These are phyloP conservation scores for Salinomyces thailandicus DNA, from an alignment of 2,329 filamentous ascomycete species.

Conservation along the genomic window DNA sequence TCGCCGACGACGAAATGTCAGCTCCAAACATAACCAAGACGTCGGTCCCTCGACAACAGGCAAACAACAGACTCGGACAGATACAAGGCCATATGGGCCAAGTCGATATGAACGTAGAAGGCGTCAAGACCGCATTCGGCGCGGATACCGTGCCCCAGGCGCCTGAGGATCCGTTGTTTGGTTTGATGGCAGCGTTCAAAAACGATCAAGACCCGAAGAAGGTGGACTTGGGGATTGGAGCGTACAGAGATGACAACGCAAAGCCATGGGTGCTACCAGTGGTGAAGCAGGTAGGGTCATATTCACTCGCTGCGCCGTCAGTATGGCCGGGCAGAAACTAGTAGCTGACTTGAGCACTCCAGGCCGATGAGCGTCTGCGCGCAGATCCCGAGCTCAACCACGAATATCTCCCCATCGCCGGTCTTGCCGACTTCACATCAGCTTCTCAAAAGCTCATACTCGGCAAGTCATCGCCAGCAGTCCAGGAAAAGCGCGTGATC, in stretches of 20 bases:
- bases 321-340: too few relatives aligned
- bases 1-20: neutral
- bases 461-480: slow-evolving; percentile 66
- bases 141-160: slow-evolving; percentile 38
- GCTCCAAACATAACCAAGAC: slow-evolving; percentile 1
- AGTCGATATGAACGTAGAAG: slow-evolving; percentile 3
- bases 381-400: slow-evolving; percentile 88
- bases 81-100: slow-evolving; percentile 18
- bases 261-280: slow-evolving; percentile 97
- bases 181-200: slow-evolving; percentile 77
- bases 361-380: slow-evolving; percentile 86
- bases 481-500: slow-evolving; percentile 69
- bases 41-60: slow-evolving; percentile 4
- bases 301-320: neutral
- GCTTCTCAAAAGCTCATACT: slow-evolving; percentile 88
- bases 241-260: slow-evolving; percentile 87
- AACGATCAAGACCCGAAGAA: slow-evolving; percentile 68
- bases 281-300: slow-evolving; percentile 70
- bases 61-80: slow-evolving; percentile 18
- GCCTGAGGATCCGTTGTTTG: slow-evolving; percentile 90
- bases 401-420: slow-evolving; percentile 95
- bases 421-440: slow-evolving; percentile 71
- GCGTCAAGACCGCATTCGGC: slow-evolving; percentile 13
- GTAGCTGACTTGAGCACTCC: slow-evolving; percentile 7
- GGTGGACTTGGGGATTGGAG: slow-evolving; percentile 89